Conservation (phyloP, 129 eudicot species). For the Pseudognaphalium luteoalbum region DNA sequence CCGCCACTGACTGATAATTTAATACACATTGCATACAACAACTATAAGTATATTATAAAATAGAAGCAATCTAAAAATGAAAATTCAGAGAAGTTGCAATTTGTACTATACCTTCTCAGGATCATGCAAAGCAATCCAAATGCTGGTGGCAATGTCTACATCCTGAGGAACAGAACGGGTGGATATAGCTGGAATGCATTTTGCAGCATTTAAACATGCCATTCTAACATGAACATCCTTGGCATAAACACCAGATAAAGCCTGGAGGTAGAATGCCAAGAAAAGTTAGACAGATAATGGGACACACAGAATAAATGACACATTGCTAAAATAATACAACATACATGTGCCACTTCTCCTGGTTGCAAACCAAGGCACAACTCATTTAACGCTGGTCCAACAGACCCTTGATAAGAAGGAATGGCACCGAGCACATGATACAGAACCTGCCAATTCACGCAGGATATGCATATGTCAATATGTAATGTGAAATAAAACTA, state of each 20-base stretch:
- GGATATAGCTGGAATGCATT: conserved; percentile 93
- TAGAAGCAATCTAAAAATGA: not conserved
- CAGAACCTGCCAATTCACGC: conserved; percentile 61
- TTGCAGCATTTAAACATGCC: conserved; percentile 94
- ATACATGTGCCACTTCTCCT: conserved; percentile 84
- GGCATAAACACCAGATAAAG: conserved; percentile 90
- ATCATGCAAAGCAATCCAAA: conserved; percentile 97
- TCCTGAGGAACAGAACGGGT: conserved; percentile 71
- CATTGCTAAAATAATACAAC: conserved; percentile 28
- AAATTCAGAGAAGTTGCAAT: not conserved
- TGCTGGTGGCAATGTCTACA: conserved; percentile 88
- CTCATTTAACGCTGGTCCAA: conserved; percentile 91
- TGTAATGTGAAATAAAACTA: conserved; percentile 11
- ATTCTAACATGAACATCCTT: conserved; percentile 91
- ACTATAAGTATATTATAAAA: conserved; percentile 6
- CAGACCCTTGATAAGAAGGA: conserved; percentile 86
- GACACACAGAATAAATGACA: not conserved
- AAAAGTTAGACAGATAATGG: not conserved
- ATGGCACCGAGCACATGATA: conserved; percentile 90
- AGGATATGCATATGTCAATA: conserved; percentile 15
- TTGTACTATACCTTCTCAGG: conserved; percentile 69
- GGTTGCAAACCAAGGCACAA: conserved; percentile 92
- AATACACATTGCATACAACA: conserved; percentile 14
- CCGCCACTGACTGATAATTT: conserved; percentile 76
- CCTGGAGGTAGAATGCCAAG: conserved; percentile 45